Evolutionary conservation across 2,329 filamentous ascomycete species (phyloP), one percentile per base, ranked within the genome.

Genomic region (Anthostomella pinea): DNA sequence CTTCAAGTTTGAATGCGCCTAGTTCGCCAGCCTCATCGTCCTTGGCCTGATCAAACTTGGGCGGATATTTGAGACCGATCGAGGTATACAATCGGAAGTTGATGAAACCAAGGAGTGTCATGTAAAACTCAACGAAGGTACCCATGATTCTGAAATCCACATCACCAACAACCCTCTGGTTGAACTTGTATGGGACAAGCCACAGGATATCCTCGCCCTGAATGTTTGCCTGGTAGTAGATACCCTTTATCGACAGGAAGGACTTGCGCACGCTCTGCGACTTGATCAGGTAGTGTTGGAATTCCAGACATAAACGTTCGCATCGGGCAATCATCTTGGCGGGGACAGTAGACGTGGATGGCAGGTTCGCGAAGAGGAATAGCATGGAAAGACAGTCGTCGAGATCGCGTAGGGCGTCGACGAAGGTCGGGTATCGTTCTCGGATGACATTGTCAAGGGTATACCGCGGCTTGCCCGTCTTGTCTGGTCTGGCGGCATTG

Each of bases 111-210:
- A 98, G 73, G 10, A 98, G 75, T 4, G 91, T 97, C 56, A 94
- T 95, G 72, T 98, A 98, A 65, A 98, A 98, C 64, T 98, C 91
- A 49, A 98, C 83, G 60, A 98, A 98, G 4, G 93, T 98, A 41
- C 88, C 91, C 93, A 98, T 98, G 66, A 98, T 98, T 57, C 93
- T 78, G 70, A 96, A 98, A 65, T 98, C 93, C 48, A 98, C 85
- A 64, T 98, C 93, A 39, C 85, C 87, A 25, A 93, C 87, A 10
- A 95, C 83, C 52, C 87, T 77, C 72, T 98, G 93, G 58, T 97
- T 95, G 68, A 98, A 98, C 64, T 88, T 88, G 72, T 98, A 98
- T 1, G 93, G 93, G 8, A 96, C 91, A 24, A 98, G 75, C 93
- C 93, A 98, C 49, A 97, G 73, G 32, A 98, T 85, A 57, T 97